Percentiles rank a stretch among this genome's conserved stretches.
These are phyloP conservation scores for Sarocladiaceae sp. DNA, from an alignment of 2,329 filamentous ascomycete species.

Conservation along the genomic window DNA sequence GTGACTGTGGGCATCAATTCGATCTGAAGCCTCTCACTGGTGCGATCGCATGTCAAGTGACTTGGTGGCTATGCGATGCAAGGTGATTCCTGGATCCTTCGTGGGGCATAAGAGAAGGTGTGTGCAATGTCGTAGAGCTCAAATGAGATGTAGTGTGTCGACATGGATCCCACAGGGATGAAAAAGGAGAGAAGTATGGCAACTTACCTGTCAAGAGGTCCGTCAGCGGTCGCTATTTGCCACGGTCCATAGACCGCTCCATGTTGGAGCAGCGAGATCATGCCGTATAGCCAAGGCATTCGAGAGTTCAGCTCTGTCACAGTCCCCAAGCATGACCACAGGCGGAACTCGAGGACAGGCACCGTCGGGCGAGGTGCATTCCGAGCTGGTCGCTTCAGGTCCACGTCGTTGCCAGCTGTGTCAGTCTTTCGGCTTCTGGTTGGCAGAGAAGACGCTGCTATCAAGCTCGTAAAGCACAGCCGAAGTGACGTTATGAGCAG, in stretches of 20 bases:
- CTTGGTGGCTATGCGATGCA: conserved; percentile 36
- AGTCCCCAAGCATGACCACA: conserved; percentile 71
- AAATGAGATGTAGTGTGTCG: conserved; percentile 5
- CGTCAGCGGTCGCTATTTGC: conserved; percentile 67
- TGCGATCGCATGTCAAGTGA: conserved; percentile 40
- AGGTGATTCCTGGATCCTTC: not conserved
- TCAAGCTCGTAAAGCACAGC: conserved; percentile 59
- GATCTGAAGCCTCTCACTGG: conserved; percentile 28
- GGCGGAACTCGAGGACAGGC: conserved; percentile 71
- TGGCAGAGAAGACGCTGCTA: conserved; percentile 64
- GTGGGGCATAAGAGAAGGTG: not conserved
- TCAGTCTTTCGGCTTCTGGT: conserved; percentile 23
- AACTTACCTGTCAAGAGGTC: conserved; percentile 85
- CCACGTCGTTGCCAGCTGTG: conserved; percentile 8
- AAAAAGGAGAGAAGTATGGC: conserved; percentile 26
- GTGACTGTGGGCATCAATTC: not conserved
- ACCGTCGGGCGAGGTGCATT: not conserved
- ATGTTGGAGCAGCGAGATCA: conserved; percentile 72
- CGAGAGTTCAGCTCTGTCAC: conserved; percentile 70
- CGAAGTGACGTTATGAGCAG: conserved; percentile 60
- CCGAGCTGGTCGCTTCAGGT: conserved; percentile 3
- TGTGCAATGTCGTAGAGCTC: not conserved
- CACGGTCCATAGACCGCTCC: conserved; percentile 70
- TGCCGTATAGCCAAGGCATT: conserved; percentile 87
- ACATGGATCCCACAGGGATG: conserved; percentile 19